Evolutionary conservation across 176 grass and related monocot species (phyloP).

Genomic region (Pharus latifolius): DNA sequence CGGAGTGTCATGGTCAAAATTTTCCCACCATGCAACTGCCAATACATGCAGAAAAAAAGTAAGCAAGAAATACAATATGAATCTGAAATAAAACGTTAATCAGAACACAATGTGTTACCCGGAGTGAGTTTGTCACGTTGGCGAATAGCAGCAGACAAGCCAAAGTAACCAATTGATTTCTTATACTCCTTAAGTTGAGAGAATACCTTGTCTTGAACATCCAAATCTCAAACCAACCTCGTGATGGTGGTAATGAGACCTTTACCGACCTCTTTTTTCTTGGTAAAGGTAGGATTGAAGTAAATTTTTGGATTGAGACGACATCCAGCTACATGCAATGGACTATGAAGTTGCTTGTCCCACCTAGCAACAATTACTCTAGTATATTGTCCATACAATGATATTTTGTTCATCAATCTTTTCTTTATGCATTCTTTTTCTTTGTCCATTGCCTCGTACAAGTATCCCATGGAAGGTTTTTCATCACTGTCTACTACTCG

Average conservation of each 20-base stretch:
- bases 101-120: slow-evolving; percentile 3
- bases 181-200: slow-evolving; percentile 23
- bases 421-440: slow-evolving; percentile 34
- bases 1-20: slow-evolving; percentile 21
- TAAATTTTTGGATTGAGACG: slow-evolving; percentile 31
- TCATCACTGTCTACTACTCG: slow-evolving; percentile 26
- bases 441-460: slow-evolving; percentile 28
- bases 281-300: slow-evolving; percentile 22
- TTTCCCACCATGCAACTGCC: slow-evolving; percentile 41
- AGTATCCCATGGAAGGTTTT: slow-evolving; percentile 34
- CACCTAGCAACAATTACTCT: slow-evolving; percentile 9
- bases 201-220: slow-evolving; percentile 24
- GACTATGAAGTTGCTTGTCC: slow-evolving; percentile 25
- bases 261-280: slow-evolving; percentile 32
- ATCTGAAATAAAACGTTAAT: too few relatives aligned
- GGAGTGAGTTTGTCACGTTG: slow-evolving; percentile 24
- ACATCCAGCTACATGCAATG: slow-evolving; percentile 33
- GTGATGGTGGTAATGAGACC: slow-evolving; percentile 27
- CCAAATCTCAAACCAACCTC: slow-evolving; percentile 18
- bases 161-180: slow-evolving; percentile 10
- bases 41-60: too few relatives aligned
- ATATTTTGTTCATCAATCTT: slow-evolving; percentile 31
- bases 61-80: too few relatives aligned
- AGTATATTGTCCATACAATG: slow-evolving; percentile 22
- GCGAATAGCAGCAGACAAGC: not conserved